Evolutionary conservation across 345 rosid species (phyloP), one percentile per base, ranked within the genome.

Genomic region (Bruguiera gymnorhiza): DNA sequence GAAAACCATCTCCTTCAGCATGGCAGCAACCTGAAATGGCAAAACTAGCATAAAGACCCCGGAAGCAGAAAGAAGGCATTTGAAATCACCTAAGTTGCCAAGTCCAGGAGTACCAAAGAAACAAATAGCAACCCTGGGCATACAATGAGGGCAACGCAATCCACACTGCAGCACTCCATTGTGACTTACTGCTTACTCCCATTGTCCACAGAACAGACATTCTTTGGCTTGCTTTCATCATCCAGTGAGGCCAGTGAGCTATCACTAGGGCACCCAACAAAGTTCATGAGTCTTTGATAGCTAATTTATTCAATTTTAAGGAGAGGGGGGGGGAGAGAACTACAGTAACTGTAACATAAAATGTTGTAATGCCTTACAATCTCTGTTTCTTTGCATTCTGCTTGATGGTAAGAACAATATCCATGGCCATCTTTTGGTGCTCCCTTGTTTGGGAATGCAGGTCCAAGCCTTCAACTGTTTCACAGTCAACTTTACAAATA

Each of bases 401-500:
- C 73, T 84, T 87, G 67, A 86, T 86, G 55, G 68, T 79, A 36
- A 75, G 39, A 65, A 87, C 92, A 79, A 87, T 76, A 73, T 88
- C 96, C 89, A 85, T 80, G 37, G 90, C 85, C 76, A 71, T 80
- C 76, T 83, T 83, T 77, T 89, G 97, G 81, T 89, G 93, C 71
- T 85, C 89, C 76, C 88, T 82, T 3, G 88, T 81, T 75, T 86
- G 92, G 26, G 90, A 86, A 84, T 92, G 92, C 62, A 86, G 67
- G 75, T 88, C 89, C 73, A 84, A 77, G 68, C 94, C 86, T 73
- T 88, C 92, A 60, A 87, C 88, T 27, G 92, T 83, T 77, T 87
- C 87, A 69, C 97, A 87, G 60, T 90, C 94, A 58, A 88, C 80
- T 69, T 86, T 87, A 82, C 97, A 90, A 50, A 90, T 85, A 29